Evolutionary conservation across 257 asterid species (phyloP).

Genomic region (Plantago major): DNA sequence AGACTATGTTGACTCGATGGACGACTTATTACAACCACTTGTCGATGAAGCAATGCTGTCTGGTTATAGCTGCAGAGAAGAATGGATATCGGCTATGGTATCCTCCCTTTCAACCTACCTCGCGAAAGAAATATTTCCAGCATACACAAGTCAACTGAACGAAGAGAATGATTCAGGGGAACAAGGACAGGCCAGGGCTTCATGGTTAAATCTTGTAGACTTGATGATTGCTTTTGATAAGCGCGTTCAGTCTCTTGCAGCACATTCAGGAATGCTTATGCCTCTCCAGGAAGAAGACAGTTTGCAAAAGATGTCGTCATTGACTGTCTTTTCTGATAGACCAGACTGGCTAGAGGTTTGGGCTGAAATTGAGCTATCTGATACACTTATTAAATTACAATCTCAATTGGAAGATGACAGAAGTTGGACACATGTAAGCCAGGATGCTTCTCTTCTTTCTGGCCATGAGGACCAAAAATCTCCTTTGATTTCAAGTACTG

Average conservation of each 20-base stretch:
- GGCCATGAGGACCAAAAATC: slow-evolving; percentile 66
- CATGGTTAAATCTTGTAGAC: slow-evolving; percentile 83
- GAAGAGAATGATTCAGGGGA: slow-evolving; percentile 44
- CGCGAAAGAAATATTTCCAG: slow-evolving; percentile 78
- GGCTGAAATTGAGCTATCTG: slow-evolving; percentile 80
- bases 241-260: slow-evolving; percentile 57
- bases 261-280: slow-evolving; percentile 59
- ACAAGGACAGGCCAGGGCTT: slow-evolving; percentile 53
- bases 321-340: slow-evolving; percentile 80
- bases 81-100: slow-evolving; percentile 94
- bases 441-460: slow-evolving; percentile 33
- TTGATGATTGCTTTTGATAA: slow-evolving; percentile 83
- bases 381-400: slow-evolving; percentile 50
- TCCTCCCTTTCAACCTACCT: slow-evolving; percentile 67
- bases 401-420: slow-evolving; percentile 61
- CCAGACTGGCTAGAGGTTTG: slow-evolving; percentile 96
- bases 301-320: slow-evolving; percentile 59
- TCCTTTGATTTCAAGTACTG: slow-evolving; percentile 54
- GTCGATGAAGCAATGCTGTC: slow-evolving; percentile 91
- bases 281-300: slow-evolving; percentile 62
- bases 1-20: slow-evolving; percentile 94
- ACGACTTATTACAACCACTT: slow-evolving; percentile 84
- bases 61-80: slow-evolving; percentile 98
- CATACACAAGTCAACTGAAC: slow-evolving; percentile 46
- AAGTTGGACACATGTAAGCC: slow-evolving; percentile 55